Conservation (phyloP, 2,329 filamentous ascomycete genomes). For the Emmonsiellopsis sp. region DNA sequence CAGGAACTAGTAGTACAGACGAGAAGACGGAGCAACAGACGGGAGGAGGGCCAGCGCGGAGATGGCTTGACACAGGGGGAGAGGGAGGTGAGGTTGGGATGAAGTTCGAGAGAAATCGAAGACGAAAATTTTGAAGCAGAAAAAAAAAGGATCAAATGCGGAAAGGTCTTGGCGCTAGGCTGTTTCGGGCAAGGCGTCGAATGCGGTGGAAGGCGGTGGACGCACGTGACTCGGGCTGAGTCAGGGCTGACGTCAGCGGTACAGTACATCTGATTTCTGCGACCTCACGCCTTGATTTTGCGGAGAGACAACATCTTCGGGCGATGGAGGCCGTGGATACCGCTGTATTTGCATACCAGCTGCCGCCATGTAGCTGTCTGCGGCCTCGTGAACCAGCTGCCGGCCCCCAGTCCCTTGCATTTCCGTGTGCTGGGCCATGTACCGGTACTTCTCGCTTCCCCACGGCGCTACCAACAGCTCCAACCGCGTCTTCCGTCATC, state of each 20-base stretch:
- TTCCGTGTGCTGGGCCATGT: not conserved
- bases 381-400: too few species aligned
- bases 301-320: too few species aligned
- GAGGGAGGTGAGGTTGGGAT: conserved; percentile 12
- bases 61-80: not conserved
- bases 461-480: not conserved
- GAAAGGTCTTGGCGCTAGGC: conserved; percentile 6
- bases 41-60: not conserved
- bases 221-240: not conserved
- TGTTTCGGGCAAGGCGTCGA: not conserved
- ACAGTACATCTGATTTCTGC: not conserved
- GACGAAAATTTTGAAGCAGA: conserved; percentile 5
- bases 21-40: conserved; percentile 11
- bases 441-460: not conserved
- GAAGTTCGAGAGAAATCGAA: conserved; percentile 19
- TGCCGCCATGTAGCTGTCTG: too few species aligned
- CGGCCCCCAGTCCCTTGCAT: not conserved
- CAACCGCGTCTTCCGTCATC: conserved; percentile 5
- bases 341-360: too few species aligned
- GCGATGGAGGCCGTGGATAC: too few species aligned
- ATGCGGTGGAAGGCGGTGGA: not conserved
- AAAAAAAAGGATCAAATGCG: conserved; percentile 1
- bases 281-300: too few species aligned
- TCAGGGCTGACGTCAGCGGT: not conserved
- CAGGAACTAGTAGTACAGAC: conserved; percentile 17